Percentiles rank a stretch among this genome's conserved stretches.
These are phyloP conservation scores for Zygoascus bituminiphila DNA, from an alignment of 805 yeast genomes.

Conservation along the genomic window DNA sequence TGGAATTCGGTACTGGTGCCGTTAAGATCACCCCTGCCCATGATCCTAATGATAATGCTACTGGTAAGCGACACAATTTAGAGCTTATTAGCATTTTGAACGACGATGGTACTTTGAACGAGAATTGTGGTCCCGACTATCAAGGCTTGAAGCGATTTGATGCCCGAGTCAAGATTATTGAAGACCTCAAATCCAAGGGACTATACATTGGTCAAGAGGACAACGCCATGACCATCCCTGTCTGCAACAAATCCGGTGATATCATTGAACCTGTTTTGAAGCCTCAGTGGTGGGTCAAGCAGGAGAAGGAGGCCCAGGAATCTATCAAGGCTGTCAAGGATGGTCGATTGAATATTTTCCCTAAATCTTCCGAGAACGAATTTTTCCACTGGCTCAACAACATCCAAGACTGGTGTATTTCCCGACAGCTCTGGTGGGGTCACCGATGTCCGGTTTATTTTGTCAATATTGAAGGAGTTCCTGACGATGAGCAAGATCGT, in stretches of 20 bases:
- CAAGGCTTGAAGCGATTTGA: conserved; percentile 87
- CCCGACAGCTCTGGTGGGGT: conserved; percentile 94
- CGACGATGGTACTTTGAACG: conserved; percentile 87
- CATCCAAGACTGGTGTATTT: conserved; percentile 98
- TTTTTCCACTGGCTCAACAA: conserved; percentile 92
- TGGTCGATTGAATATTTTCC: conserved; percentile 75
- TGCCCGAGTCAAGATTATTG: conserved; percentile 82
- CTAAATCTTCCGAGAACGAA: conserved; percentile 86
- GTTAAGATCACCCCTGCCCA: conserved; percentile 99
- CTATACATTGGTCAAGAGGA: conserved; percentile 78
- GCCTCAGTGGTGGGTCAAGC: conserved; percentile 99
- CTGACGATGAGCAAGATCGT: conserved; percentile 49
- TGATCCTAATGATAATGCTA: conserved; percentile 91
- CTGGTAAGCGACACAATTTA: conserved; percentile 89
- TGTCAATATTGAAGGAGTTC: conserved; percentile 62
- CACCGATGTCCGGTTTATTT: conserved; percentile 97
- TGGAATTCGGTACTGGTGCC: conserved; percentile 99
- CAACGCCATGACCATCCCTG: conserved; percentile 92
- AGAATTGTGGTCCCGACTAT: conserved; percentile 83
- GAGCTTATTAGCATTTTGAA: conserved; percentile 86
- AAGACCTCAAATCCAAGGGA: conserved; percentile 63
- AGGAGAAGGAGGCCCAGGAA: conserved; percentile 76
- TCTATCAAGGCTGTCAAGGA: conserved; percentile 79
- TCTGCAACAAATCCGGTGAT: conserved; percentile 95
- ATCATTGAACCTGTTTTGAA: conserved; percentile 92